Evolutionary conservation across 108 stramenopile genomes (phyloP), one percentile per base, ranked within the genome.

Genomic region (Seminavis robusta): DNA sequence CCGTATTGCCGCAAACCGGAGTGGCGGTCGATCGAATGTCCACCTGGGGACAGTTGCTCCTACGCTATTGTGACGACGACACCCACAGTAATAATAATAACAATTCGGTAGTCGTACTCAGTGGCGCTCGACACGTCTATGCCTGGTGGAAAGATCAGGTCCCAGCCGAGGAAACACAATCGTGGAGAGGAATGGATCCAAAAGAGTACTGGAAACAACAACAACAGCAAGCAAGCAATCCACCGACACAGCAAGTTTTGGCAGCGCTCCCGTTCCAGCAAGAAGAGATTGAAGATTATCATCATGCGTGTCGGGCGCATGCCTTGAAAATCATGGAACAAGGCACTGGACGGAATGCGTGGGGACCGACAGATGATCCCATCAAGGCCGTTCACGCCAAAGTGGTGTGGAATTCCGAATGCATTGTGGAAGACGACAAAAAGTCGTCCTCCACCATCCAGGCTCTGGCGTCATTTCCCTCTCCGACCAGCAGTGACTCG

Each of bases 361-460:
- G 84, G 84, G 90, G 90, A 17, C 82, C 90, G 1, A 52, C 52
- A 6, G 86, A 85, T 52, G 86, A 86, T 42, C 84, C 84, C 8
- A 62, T 92, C 9, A 33, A 49, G 33, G 64, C 68, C 34, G 66
- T 92, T 10, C 69, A 73, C 19, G 80, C 70, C 4, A 76, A 65
- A 37, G 55, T 67, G 13, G 73, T 77, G 0, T 92, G 90, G 90
- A 83, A 78, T 23, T 67, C n/a, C n/a, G n/a, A n/a, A n/a, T n/a
- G n/a, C n/a, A n/a, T n/a, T n/a, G n/a, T n/a, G n/a, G n/a, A n/a
- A n/a, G n/a, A n/a, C n/a, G n/a, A n/a, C n/a, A n/a, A n/a, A n/a
- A n/a, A n/a, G n/a, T n/a, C n/a, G n/a, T n/a, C n/a, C n/a, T n/a
- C n/a, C n/a, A n/a, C n/a, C n/a, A n/a, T n/a, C n/a, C n/a, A n/a